These are phyloP conservation scores for Alternaria solani DNA, from an alignment of 2,329 filamentous ascomycete species.

Conservation along the genomic window DNA sequence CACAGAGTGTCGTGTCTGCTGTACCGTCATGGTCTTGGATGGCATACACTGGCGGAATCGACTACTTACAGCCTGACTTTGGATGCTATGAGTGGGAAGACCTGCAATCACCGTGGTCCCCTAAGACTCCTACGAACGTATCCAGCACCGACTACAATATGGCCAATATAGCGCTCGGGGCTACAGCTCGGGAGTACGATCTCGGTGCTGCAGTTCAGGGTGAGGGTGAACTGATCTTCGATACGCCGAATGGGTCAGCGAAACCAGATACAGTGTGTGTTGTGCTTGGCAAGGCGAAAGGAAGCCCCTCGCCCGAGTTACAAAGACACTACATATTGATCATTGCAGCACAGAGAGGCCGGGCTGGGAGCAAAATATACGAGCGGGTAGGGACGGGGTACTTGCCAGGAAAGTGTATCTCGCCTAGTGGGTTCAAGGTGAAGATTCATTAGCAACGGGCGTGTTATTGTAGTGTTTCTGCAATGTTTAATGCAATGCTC, in stretches of 20 bases:
- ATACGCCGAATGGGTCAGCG: constrained; percentile 2
- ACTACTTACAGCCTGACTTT: constrained; percentile 21
- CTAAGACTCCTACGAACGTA: not conserved
- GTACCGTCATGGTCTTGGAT: constrained; percentile 29
- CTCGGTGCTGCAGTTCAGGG: not conserved
- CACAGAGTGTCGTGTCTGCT: not conserved
- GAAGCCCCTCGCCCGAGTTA: not conserved
- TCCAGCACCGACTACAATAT: not conserved
- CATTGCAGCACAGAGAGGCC: not conserved
- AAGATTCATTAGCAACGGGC: not conserved
- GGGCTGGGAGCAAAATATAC: not conserved
- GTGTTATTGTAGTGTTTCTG: not conserved
- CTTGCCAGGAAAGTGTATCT: constrained; percentile 7
- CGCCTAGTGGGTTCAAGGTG: not conserved
- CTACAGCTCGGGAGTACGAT: constrained; percentile 2
- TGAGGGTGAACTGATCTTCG: not conserved
- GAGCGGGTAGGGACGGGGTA: constrained; percentile 1
- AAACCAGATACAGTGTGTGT: not conserved
- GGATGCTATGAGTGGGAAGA: constrained; percentile 22
- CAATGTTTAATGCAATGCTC: not conserved
- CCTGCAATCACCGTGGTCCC: constrained; percentile 1
- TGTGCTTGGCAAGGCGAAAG: constrained; percentile 5
- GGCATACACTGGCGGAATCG: constrained; percentile 25
- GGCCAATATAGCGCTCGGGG: not conserved
- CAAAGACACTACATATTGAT: constrained; percentile 1